Conservation (phyloP, 2,329 filamentous ascomycete genomes). For the Leptographium radiaticola region DNA sequence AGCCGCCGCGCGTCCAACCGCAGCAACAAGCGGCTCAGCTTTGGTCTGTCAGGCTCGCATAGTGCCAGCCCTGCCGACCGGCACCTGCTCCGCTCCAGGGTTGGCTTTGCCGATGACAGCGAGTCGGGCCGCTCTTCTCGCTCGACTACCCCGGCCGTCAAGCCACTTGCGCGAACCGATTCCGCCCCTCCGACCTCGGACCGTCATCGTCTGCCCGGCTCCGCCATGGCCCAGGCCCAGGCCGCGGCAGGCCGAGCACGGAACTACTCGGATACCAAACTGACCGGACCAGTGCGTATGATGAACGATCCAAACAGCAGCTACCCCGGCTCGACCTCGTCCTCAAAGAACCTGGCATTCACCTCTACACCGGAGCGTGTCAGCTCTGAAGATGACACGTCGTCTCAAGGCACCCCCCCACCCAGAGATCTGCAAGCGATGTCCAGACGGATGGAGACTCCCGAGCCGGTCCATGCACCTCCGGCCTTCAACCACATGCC, state of each 20-base stretch:
- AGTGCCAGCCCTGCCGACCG: constrained; percentile 9
- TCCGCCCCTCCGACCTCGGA: constrained; percentile 34
- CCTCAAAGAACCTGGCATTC: constrained; percentile 26
- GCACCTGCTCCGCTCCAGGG: constrained; percentile 23
- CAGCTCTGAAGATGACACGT: constrained; percentile 43
- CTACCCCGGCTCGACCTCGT: constrained; percentile 6
- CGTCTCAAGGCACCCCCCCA: constrained; percentile 20
- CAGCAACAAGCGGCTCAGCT: constrained; percentile 43
- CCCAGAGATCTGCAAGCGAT: constrained; percentile 41
- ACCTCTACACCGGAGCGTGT: constrained; percentile 37
- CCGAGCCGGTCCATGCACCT: constrained; percentile 64
- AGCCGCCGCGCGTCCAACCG: constrained; percentile 44
- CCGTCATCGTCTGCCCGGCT: constrained; percentile 21
- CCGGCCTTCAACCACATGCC: constrained; percentile 70
- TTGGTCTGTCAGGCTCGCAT: constrained; percentile 22
- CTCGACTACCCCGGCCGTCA: constrained; percentile 31
- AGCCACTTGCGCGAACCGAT: constrained; percentile 30
- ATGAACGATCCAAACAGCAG: not conserved
- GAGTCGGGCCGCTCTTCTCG: constrained; percentile 38
- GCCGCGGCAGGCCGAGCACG: constrained; percentile 21
- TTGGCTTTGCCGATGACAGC: constrained; percentile 41
- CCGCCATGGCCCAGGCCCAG: constrained; percentile 16
- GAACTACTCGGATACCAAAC: constrained; percentile 34
- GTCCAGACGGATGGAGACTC: constrained; percentile 43
- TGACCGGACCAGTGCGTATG: constrained; percentile 7